Base-by-base conservation (phyloP, 495 filamentous ascomycete genomes). In the Cercophora sp. region DNA sequence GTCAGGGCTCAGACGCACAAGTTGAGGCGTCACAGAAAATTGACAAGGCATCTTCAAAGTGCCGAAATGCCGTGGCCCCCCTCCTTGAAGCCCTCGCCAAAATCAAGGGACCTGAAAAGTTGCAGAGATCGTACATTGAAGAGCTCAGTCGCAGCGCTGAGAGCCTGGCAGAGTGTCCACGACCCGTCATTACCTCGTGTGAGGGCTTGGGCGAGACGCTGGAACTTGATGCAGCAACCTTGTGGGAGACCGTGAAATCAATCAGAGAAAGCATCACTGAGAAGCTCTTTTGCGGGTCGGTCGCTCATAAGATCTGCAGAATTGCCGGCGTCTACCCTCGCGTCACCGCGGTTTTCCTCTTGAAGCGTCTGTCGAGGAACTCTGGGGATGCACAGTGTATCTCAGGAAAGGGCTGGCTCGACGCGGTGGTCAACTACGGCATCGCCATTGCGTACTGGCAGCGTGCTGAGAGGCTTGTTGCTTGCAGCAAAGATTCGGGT, bases 381-480 rank as follows among this genome's bases (percentile, higher is more conserved):
- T 32, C 29, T 6, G 29, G 13, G 13, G 29, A 32, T 32, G n/a
- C n/a, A n/a, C n/a, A n/a, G n/a, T n/a, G n/a, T n/a, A n/a, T n/a
- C n/a, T n/a, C n/a, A n/a, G n/a, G n/a, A n/a, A n/a, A n/a, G n/a
- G n/a, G n/a, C n/a, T 32, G 29, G 29, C 6, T 6, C 8, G 13
- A 32, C 8, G 29, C 29, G 13, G 29, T 32, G 29, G 29, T 32
- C 8, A 32, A 32, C 29, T 32, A 6, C 29, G 29, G 8, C 29
- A 6, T 32, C 29, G 13, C 29, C 8, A 32, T 32, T 13, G 13
- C 13, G 13, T 32, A 32, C 36, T 19, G 3, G 11, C 69, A 71
- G 46, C 58, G 60, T 13, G 65, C 67, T 23, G 55, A 65, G 16
- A 60, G 72, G 4, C 53, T 70, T 3, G 13, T 18, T 8, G 18